A percentile compares a stretch with the other conserved stretches of the same genome.
These are phyloP conservation scores for Infundibulicybe gibba DNA, from an alignment of 768 basidiomycete species.

Conservation along the genomic window DNA sequence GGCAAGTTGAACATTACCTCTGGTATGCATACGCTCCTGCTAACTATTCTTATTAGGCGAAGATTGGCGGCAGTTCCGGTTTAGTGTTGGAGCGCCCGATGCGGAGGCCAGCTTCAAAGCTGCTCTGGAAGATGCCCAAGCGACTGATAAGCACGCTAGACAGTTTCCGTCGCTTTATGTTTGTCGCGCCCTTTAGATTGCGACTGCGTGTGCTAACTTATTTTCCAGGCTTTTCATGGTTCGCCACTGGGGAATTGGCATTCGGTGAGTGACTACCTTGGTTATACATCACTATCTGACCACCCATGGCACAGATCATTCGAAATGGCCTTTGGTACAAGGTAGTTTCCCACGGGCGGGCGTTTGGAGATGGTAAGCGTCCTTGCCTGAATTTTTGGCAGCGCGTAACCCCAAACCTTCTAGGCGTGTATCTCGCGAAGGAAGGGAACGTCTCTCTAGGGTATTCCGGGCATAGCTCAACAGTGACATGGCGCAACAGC, in stretches of 20 bases:
- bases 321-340: slow-evolving; percentile 70
- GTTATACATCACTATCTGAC: neutral
- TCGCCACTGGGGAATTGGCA: slow-evolving; percentile 68
- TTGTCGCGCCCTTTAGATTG: slow-evolving; percentile 4
- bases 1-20: slow-evolving; percentile 28
- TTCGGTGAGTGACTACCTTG: slow-evolving; percentile 33
- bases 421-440: slow-evolving; percentile 68
- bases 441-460: slow-evolving; percentile 47
- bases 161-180: slow-evolving; percentile 47
- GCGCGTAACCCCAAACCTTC: slow-evolving; percentile 1
- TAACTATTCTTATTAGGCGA: slow-evolving; percentile 27
- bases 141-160: slow-evolving; percentile 32
- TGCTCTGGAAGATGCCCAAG: slow-evolving; percentile 37
- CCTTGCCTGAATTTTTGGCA: neutral
- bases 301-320: slow-evolving; percentile 46
- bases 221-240: slow-evolving; percentile 61
- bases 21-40: neutral
- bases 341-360: slow-evolving; percentile 50
- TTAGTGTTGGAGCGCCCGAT: slow-evolving; percentile 69
- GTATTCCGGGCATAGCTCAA: slow-evolving; percentile 32
- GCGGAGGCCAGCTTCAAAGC: slow-evolving; percentile 63
- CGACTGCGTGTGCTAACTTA: neutral
- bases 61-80: slow-evolving; percentile 59
- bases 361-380: slow-evolving; percentile 55
- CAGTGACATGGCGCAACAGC: slow-evolving; percentile 48